Evolutionary conservation across 352 stramenopile species (phyloP).

Genomic region (Phytophthora quininea): DNA sequence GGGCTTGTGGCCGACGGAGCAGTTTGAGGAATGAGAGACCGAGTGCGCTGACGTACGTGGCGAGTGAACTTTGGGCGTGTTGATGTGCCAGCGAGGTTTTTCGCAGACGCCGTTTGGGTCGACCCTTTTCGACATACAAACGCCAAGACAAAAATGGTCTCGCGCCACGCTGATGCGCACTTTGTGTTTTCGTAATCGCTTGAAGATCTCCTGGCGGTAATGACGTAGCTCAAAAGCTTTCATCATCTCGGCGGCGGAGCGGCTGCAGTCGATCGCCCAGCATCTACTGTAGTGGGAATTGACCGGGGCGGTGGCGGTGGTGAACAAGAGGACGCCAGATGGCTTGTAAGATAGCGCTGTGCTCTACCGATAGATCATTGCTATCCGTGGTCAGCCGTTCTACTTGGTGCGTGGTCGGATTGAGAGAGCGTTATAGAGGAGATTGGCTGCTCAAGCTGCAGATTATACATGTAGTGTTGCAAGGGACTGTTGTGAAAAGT

Average conservation of each 20-base stretch:
- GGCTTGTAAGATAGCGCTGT: no score
- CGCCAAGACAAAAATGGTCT: neutral
- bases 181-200: slow-evolving; percentile 2
- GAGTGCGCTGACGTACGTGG: neutral
- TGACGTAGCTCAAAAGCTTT: slow-evolving; percentile 15
- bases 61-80: neutral
- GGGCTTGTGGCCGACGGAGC: slow-evolving; percentile 13
- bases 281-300: neutral
- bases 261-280: neutral
- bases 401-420: no score
- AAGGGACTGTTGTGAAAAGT: no score
- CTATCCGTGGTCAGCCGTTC: no score
- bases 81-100: neutral
- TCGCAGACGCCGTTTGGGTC: neutral
- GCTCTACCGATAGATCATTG: no score
- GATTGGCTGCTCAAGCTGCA: no score
- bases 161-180: no score
- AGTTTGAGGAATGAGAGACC: slow-evolving; percentile 23
- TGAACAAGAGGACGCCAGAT: no score
- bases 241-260: slow-evolving; percentile 3
- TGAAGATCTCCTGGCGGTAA: neutral
- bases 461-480: no score
- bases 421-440: no score
- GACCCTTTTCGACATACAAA: neutral
- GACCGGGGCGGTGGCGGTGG: neutral